These are phyloP conservation scores for Clavispora fructus DNA, from an alignment of 805 yeast species.

Conservation along the genomic window DNA sequence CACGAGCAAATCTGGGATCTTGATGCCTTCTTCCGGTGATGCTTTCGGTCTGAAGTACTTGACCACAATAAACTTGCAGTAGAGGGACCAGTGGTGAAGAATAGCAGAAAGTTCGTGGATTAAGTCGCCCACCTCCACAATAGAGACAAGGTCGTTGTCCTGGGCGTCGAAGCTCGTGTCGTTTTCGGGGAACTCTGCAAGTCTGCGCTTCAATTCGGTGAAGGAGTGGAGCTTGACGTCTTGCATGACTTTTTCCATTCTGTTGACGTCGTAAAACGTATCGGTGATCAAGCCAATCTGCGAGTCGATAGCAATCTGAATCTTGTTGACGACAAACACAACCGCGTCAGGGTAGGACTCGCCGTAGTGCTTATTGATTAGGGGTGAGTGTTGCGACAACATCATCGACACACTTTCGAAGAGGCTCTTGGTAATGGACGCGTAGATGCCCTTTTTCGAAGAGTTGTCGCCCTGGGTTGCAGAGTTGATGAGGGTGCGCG, in stretches of 20 bases:
- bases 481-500: conserved; percentile 56
- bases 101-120: conserved; percentile 70
- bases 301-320: conserved; percentile 87
- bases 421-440: conserved; percentile 58
- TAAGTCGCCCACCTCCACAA: conserved; percentile 63
- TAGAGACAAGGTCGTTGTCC: conserved; percentile 39
- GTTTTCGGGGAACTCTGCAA: conserved; percentile 14
- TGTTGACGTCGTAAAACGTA: conserved; percentile 72
- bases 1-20: conserved; percentile 48
- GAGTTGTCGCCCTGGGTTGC: conserved; percentile 18
- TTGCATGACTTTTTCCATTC: conserved; percentile 49
- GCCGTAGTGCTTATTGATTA: conserved; percentile 64
- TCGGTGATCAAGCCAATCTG: conserved; percentile 87
- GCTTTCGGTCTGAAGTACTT: conserved; percentile 47
- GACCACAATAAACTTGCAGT: conserved; percentile 63
- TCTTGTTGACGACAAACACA: conserved; percentile 59
- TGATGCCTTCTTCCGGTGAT: conserved; percentile 17
- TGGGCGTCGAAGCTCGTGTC: conserved; percentile 24
- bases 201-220: conserved; percentile 18
- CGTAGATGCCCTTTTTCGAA: conserved; percentile 45
- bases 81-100: conserved; percentile 81
- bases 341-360: conserved; percentile 52
- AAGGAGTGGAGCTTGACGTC: conserved; percentile 50
- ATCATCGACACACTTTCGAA: conserved; percentile 83
- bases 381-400: conserved; percentile 77